phyloP scores from a whole-genome alignment of 768 basidiomycete species.

The Phaeotremella fagi region DNA sequence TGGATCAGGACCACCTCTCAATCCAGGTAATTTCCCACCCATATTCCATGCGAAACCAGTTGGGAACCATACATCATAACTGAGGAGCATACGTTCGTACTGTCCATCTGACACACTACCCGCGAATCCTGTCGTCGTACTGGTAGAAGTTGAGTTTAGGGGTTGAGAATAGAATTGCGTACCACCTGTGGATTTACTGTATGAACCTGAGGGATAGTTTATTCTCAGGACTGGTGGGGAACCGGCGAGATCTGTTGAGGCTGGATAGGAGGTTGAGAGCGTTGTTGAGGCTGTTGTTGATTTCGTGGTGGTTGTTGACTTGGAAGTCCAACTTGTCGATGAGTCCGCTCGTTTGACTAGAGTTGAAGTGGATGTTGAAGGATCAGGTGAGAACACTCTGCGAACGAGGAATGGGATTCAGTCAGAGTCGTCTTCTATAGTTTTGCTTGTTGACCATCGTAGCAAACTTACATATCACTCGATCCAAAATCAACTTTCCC shows the following conservation, averaged over 20 bases:
- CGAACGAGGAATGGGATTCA: background rate
- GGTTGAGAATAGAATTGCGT: constrained; percentile 35
- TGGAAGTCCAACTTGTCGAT: constrained; percentile 7
- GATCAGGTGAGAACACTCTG: constrained; percentile 41
- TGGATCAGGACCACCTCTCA: constrained; percentile 54
- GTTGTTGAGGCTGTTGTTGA: constrained; percentile 10
- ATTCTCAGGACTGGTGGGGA: constrained; percentile 30
- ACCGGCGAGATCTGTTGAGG: constrained; percentile 22
- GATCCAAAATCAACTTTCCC: constrained; percentile 28
- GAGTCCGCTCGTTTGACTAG: constrained; percentile 24
- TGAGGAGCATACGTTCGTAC: constrained; percentile 37
- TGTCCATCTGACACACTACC: constrained; percentile 14
- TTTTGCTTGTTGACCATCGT: too few relatives aligned
- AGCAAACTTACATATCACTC: constrained; percentile 28
- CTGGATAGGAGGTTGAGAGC: constrained; percentile 12
- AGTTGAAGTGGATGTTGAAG: constrained; percentile 29
- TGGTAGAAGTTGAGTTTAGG: constrained; percentile 8
- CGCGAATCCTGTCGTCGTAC: background rate
- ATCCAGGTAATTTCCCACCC: constrained; percentile 78
- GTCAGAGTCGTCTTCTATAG: too few relatives aligned
- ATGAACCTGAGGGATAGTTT: constrained; percentile 38
- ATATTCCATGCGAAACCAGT: constrained; percentile 68
- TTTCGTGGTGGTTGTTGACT: background rate
- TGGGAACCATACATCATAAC: constrained; percentile 74
- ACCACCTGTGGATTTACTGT: constrained; percentile 34